phyloP scores from a whole-genome alignment of 31 red algal genomes.

The Odonthalia washingtoniensis region DNA sequence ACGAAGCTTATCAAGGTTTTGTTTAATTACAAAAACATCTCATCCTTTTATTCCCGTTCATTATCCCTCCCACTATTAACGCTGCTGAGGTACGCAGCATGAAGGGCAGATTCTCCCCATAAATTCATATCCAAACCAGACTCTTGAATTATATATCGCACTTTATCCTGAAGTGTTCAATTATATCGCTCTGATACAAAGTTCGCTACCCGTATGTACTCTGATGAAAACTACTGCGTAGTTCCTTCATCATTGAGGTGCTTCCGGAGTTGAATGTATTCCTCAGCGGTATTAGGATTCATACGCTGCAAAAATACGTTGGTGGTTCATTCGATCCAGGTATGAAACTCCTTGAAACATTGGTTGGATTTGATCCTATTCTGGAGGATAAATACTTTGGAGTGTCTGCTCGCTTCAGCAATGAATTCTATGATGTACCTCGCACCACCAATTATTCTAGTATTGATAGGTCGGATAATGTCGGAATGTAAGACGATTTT shows the following conservation, averaged over 20 bases:
- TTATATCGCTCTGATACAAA: background rate
- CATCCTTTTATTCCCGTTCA: background rate
- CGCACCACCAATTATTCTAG: background rate
- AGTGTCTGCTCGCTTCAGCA: background rate
- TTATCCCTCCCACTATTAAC: background rate
- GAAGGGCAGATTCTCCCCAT: background rate
- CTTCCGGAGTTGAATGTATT: background rate
- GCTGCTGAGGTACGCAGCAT: background rate
- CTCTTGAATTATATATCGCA: background rate
- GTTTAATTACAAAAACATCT: background rate
- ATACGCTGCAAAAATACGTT: background rate
- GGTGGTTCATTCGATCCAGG: background rate
- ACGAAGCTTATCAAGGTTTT: background rate
- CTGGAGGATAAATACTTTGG: background rate
- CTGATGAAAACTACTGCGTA: background rate
- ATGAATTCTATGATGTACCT: background rate
- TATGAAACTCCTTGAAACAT: background rate
- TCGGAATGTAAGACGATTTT: background rate
- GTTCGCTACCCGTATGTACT: background rate
- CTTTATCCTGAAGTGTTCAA: background rate
- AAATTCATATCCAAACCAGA: background rate
- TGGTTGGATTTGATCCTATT: background rate
- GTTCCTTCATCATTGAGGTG: background rate
- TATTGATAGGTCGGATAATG: background rate
- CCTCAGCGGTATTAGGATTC: background rate